Conservation (phyloP, 169 alveolate species). For the Babesia ovis region DNA sequence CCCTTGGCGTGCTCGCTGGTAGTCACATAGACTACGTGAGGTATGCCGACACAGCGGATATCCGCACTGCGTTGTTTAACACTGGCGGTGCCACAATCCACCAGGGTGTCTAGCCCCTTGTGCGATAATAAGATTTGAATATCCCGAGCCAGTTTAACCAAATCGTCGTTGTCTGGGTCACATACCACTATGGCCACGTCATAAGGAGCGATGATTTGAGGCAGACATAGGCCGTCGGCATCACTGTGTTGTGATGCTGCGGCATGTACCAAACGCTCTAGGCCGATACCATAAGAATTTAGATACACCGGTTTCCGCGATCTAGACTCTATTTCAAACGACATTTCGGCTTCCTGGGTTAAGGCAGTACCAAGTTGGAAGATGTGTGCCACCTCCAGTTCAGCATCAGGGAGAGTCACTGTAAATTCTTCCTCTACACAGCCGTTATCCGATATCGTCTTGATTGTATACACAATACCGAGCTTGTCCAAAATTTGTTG, state of each 20-base stretch:
- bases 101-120: slow-evolving; percentile 45
- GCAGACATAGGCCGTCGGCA: slow-evolving; percentile 51
- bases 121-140: slow-evolving; percentile 1
- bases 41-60: slow-evolving; percentile 48
- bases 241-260: slow-evolving; percentile 43
- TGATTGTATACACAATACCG: background rate
- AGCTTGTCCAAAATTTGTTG: slow-evolving; percentile 10
- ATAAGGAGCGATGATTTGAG: slow-evolving; percentile 57
- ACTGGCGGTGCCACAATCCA: slow-evolving; percentile 45
- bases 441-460: background rate
- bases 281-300: slow-evolving; percentile 68
- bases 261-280: slow-evolving; percentile 51
- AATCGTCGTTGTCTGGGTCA: background rate
- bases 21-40: slow-evolving; percentile 41
- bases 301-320: slow-evolving; percentile 31
- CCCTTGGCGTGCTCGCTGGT: background rate
- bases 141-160: background rate
- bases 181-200: slow-evolving; percentile 49
- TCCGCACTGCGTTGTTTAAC: slow-evolving; percentile 40
- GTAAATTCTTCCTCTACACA: slow-evolving; percentile 33
- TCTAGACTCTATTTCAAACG: slow-evolving; percentile 38
- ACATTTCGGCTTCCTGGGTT: slow-evolving; percentile 21
- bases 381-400: slow-evolving; percentile 59
- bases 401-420: background rate
- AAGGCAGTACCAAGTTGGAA: slow-evolving; percentile 47